Evolutionary conservation across 1,284 basidiomycete genomes (phyloP).

Genomic region (Salmacisia buchloeana): DNA sequence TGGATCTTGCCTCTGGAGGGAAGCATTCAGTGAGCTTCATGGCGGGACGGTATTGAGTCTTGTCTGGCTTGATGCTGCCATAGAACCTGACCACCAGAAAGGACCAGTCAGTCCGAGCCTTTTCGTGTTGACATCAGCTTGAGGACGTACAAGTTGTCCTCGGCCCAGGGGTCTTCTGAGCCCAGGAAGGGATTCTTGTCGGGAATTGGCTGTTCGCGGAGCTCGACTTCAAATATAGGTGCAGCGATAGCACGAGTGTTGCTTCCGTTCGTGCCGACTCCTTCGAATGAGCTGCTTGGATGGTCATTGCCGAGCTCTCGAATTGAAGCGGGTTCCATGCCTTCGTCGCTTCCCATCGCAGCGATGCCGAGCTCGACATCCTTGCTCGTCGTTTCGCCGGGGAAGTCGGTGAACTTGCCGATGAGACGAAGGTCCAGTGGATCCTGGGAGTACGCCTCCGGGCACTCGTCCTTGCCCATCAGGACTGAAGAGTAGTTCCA

Average conservation of each 20-base stretch:
- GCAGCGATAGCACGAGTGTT: background rate
- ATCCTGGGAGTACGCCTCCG: background rate
- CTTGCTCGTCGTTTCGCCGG: background rate
- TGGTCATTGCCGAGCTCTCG: background rate
- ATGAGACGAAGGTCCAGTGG: background rate
- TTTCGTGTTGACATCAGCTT: background rate
- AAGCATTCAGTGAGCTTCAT: background rate
- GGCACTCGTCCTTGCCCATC: background rate
- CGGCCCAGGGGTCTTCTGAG: background rate
- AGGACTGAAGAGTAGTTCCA: background rate
- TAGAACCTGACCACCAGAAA: background rate
- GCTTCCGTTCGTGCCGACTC: background rate
- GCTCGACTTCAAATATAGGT: background rate
- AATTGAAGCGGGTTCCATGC: background rate
- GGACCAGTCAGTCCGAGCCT: background rate
- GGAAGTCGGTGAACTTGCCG: slow-evolving; percentile 1
- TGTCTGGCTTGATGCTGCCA: background rate
- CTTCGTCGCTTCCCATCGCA: background rate
- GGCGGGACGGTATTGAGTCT: background rate
- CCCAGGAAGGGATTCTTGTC: background rate
- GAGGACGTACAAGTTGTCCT: background rate
- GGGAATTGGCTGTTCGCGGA: background rate
- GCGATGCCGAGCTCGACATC: background rate
- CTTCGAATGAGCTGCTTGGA: background rate
- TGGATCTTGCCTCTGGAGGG: background rate